Percentiles rank a stretch among this genome's conserved stretches.
Conservation (phyloP, 495 filamentous ascomycete genomes). For the Podospora bellae-mahoneyi region DNA sequence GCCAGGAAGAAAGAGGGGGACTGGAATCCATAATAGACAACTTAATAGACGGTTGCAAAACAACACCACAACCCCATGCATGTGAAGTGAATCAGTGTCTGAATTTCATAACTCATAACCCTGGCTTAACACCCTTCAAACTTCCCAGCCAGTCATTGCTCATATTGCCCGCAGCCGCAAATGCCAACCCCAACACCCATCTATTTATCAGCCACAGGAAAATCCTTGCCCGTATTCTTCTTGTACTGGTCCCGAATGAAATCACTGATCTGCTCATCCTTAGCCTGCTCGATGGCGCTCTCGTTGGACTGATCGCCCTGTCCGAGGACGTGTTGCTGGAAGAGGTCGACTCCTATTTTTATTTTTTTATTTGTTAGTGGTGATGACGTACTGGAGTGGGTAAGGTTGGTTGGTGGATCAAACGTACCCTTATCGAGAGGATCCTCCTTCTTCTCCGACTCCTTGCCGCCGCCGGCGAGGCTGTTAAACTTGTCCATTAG, state of each 20-base stretch:
- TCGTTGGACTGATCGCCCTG: slow-evolving; percentile 65
- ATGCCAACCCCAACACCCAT: no score
- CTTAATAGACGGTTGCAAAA: no score
- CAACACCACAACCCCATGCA: no score
- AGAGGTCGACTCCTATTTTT: slow-evolving; percentile 56
- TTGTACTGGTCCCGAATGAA: slow-evolving; percentile 62
- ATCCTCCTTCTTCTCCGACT: slow-evolving; percentile 67
- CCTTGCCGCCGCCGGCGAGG: slow-evolving; percentile 57
- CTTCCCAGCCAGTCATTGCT: no score
- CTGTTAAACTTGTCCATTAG: slow-evolving; percentile 57
- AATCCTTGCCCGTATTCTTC: slow-evolving; percentile 54
- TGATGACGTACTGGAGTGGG: background rate
- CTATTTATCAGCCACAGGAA: slow-evolving; percentile 60
- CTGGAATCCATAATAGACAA: background rate
- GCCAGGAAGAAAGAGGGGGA: background rate
- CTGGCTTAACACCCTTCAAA: no score
- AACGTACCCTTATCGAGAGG: slow-evolving; percentile 55
- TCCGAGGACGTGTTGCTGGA: slow-evolving; percentile 61
- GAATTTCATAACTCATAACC: no score
- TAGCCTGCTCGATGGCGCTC: slow-evolving; percentile 64
- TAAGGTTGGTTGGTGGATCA: background rate
- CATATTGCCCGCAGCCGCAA: no score
- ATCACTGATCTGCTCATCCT: slow-evolving; percentile 65
- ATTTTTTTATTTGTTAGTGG: background rate
- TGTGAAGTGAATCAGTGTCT: background rate